Evolutionary conservation across 2,329 filamentous ascomycete genomes (phyloP).

Genomic region (Colletotrichum sp.): DNA sequence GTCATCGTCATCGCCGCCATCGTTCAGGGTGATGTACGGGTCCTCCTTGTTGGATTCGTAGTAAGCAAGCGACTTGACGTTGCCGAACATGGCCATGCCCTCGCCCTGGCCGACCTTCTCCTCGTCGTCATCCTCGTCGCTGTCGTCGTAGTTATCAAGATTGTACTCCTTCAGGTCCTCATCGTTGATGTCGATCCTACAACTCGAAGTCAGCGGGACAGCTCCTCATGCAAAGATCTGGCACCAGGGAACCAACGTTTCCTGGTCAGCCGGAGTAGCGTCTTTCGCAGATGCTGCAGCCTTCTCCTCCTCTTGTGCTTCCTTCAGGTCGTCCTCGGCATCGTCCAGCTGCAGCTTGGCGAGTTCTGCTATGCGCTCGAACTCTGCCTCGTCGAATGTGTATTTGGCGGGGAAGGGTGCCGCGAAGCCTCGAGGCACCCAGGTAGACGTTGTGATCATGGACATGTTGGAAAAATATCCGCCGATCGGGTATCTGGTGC

Average conservation of each 20-base stretch:
- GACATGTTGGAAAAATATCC: constrained; percentile 49
- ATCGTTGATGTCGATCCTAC: constrained; percentile 67
- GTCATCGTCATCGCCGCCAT: constrained; percentile 74
- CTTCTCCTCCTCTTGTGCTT: constrained; percentile 58
- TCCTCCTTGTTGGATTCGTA: constrained; percentile 94
- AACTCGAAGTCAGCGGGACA: constrained; percentile 21
- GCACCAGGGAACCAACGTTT: constrained; percentile 30
- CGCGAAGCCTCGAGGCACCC: constrained; percentile 78
- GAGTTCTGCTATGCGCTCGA: constrained; percentile 74
- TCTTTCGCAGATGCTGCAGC: constrained; percentile 24
- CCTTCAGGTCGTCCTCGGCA: constrained; percentile 82
- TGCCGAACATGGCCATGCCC: constrained; percentile 91
- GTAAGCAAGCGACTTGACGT: constrained; percentile 91
- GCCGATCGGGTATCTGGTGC: not conserved
- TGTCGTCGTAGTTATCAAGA: constrained; percentile 93
- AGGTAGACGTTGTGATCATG: constrained; percentile 78
- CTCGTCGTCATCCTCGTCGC: constrained; percentile 59
- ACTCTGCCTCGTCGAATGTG: constrained; percentile 76
- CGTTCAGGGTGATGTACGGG: constrained; percentile 90
- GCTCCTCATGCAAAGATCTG: not conserved
- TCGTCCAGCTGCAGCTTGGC: constrained; percentile 86
- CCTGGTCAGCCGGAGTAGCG: constrained; percentile 22
- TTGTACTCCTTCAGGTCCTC: constrained; percentile 96
- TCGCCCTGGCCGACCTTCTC: constrained; percentile 57
- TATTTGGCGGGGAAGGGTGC: constrained; percentile 78